Evolutionary conservation across 768 basidiomycete genomes (phyloP).

Genomic region (Bullera alba): DNA sequence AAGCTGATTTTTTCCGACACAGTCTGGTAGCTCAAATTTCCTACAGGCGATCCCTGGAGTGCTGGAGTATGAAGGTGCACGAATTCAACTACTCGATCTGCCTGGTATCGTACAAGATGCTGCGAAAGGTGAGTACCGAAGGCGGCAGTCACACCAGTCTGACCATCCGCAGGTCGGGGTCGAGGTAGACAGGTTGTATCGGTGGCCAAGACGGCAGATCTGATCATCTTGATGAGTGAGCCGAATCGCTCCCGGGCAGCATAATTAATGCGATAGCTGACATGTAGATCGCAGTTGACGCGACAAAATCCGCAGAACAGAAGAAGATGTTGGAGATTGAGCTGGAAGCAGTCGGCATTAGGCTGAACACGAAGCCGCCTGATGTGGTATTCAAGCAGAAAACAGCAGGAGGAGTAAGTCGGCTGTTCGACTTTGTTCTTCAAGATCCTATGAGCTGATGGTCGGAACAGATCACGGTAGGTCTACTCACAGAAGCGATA

Average conservation of each 20-base stretch:
- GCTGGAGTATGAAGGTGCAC: constrained; percentile 85
- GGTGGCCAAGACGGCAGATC: constrained; percentile 81
- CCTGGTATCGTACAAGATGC: constrained; percentile 75
- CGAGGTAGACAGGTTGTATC: constrained; percentile 94
- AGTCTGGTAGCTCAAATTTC: background rate
- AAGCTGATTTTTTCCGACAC: constrained; percentile 19
- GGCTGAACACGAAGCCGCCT: constrained; percentile 80
- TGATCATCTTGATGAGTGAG: constrained; percentile 59
- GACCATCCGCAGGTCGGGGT: constrained; percentile 73
- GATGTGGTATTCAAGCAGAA: constrained; percentile 92
- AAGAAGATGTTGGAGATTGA: constrained; percentile 80
- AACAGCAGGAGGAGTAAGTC: constrained; percentile 78
- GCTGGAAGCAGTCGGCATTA: constrained; percentile 91
- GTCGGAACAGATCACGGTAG: constrained; percentile 62
- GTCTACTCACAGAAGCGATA: constrained; percentile 13
- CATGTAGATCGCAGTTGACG: constrained; percentile 39
- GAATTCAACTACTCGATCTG: constrained; percentile 89
- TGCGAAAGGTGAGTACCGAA: constrained; percentile 34
- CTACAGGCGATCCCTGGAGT: constrained; percentile 84
- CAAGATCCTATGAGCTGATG: constrained; percentile 2
- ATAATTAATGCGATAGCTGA: background rate
- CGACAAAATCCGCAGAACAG: constrained; percentile 64
- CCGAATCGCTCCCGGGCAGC: background rate
- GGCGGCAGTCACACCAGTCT: too few species aligned
- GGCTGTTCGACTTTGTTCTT: background rate